phyloP scores from a whole-genome alignment of 2,329 filamentous ascomycete species.

The Alternaria brassicicola region DNA sequence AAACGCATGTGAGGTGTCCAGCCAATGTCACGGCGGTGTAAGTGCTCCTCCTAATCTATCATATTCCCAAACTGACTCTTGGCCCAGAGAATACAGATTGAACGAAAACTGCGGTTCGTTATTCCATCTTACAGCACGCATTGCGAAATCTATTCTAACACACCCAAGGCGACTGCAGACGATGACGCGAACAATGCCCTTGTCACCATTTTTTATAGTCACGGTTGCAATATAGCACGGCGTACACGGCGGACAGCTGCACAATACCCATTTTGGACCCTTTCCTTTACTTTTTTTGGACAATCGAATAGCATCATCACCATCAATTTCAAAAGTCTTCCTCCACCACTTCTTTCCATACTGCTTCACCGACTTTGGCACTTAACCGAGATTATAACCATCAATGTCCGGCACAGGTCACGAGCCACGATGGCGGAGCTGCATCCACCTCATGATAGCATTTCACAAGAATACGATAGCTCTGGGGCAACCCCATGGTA shows the following conservation, averaged over 20 bases:
- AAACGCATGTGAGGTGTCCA: conserved; percentile 62
- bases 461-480: neutral
- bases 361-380: conserved; percentile 8
- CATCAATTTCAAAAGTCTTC: conserved; percentile 16
- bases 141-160: conserved; percentile 19
- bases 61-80: conserved; percentile 15
- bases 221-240: conserved; percentile 35
- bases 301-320: conserved; percentile 39
- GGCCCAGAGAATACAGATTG: conserved; percentile 53
- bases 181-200: conserved; percentile 12
- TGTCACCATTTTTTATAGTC: conserved; percentile 13
- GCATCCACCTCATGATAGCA: neutral
- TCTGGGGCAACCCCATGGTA: neutral
- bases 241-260: conserved; percentile 37
- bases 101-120: conserved; percentile 56
- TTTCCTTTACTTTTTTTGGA: conserved; percentile 24
- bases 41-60: conserved; percentile 10
- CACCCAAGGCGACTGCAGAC: conserved; percentile 43
- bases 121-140: neutral
- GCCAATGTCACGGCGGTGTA: conserved; percentile 61
- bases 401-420: neutral
- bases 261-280: conserved; percentile 42
- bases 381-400: conserved; percentile 16
- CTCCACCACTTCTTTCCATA: neutral
- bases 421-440: neutral